Conservation (phyloP, 2,329 filamentous ascomycete genomes). For the Sclerotinia minor region DNA sequence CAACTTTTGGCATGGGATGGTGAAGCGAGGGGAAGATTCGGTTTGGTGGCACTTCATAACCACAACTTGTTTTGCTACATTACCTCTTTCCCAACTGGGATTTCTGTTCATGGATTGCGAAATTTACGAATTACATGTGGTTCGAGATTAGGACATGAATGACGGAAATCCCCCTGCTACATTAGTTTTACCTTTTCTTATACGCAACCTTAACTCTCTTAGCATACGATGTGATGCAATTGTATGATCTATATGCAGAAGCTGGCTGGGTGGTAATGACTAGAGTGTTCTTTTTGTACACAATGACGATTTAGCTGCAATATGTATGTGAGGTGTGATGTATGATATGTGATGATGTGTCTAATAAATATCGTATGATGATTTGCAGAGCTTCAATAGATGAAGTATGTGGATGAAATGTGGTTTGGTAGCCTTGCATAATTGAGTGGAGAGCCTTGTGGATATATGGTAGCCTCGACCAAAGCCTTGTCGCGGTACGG, state of each 20-base stretch:
- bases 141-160: not conserved
- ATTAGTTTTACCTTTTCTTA: slow-evolving; percentile 6
- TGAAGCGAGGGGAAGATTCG: slow-evolving; percentile 15
- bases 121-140: not conserved
- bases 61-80: slow-evolving; percentile 38
- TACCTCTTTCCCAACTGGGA: slow-evolving; percentile 6
- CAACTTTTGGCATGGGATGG: slow-evolving; percentile 6
- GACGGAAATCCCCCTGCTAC: slow-evolving; percentile 11
- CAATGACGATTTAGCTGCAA: not conserved
- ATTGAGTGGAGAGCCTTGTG: slow-evolving; percentile 4
- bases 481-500: slow-evolving; percentile 6
- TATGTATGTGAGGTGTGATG: not conserved
- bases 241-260: slow-evolving; percentile 1
- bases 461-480: not conserved
- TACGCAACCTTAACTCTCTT: not conserved
- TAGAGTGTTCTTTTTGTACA: slow-evolving; percentile 12
- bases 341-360: not conserved
- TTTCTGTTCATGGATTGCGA: not conserved
- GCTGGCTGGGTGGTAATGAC: not conserved
- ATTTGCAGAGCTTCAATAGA: not conserved
- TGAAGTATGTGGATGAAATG: not conserved
- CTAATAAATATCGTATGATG: not conserved
- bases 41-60: slow-evolving; percentile 39
- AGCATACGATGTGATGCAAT: slow-evolving; percentile 23
- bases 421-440: slow-evolving; percentile 9